A percentile compares a stretch with the other conserved stretches of the same genome.
phyloP scores from a whole-genome alignment of 495 filamentous ascomycete species.

The Penicillium psychrofluorescens region DNA sequence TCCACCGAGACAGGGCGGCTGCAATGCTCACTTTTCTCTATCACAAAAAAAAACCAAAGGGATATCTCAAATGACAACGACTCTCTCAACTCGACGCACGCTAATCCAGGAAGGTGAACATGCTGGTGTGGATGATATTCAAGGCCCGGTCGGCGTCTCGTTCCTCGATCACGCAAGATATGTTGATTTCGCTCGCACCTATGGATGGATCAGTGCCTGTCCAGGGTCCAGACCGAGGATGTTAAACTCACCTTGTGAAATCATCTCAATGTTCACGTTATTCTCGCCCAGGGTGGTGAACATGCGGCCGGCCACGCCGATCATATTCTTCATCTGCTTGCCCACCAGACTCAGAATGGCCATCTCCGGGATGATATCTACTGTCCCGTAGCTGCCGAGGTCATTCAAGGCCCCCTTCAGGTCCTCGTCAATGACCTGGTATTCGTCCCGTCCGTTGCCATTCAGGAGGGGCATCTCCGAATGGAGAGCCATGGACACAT shows the following conservation, averaged over 20 bases:
- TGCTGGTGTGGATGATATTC: slow-evolving; percentile 88
- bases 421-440: slow-evolving; percentile 55
- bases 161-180: slow-evolving; percentile 92
- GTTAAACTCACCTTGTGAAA: slow-evolving; percentile 70
- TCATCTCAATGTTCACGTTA: slow-evolving; percentile 94
- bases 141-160: slow-evolving; percentile 83
- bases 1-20: too few species aligned
- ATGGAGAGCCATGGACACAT: slow-evolving; percentile 92
- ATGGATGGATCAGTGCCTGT: slow-evolving; percentile 1
- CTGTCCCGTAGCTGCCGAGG: slow-evolving; percentile 68
- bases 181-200: slow-evolving; percentile 98
- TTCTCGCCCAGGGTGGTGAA: slow-evolving; percentile 83
- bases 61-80: slow-evolving; percentile 24
- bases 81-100: slow-evolving; percentile 1
- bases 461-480: slow-evolving; percentile 47
- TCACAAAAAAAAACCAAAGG: slow-evolving; percentile 3
- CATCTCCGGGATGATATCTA: slow-evolving; percentile 81
- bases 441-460: slow-evolving; percentile 52
- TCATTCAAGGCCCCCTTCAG: slow-evolving; percentile 63
- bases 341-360: slow-evolving; percentile 89
- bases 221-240: too few species aligned
- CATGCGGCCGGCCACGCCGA: slow-evolving; percentile 83
- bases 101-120: slow-evolving; percentile 62
- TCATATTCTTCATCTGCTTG: slow-evolving; percentile 90
- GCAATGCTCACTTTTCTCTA: slow-evolving; percentile 9